phyloP scores from a whole-genome alignment of 352 stramenopile species.

The Phytophthora pini region DNA sequence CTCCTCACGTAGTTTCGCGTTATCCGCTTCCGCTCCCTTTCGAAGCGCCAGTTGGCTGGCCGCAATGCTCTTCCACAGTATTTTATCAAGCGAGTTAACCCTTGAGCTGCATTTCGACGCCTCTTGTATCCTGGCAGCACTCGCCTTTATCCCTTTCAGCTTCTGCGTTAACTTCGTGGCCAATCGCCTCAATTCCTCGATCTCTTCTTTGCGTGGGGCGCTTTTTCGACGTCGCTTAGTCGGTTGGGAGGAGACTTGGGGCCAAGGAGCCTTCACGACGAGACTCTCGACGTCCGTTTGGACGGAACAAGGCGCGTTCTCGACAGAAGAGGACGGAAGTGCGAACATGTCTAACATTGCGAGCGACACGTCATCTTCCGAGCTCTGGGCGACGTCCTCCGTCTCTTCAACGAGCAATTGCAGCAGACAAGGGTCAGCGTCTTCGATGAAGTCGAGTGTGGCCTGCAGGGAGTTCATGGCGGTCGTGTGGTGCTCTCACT shows the following conservation, averaged over 20 bases:
- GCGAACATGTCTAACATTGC: not conserved
- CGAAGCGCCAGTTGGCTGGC: slow-evolving; percentile 11
- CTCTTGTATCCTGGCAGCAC: not conserved
- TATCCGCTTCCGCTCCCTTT: slow-evolving; percentile 4
- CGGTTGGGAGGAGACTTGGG: not conserved
- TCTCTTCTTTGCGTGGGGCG: slow-evolving; percentile 22
- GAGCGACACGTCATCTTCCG: slow-evolving; percentile 9
- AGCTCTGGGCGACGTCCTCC: not conserved
- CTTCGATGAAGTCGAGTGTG: slow-evolving; percentile 23
- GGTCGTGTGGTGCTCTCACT: not conserved
- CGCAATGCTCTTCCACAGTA: slow-evolving; percentile 20
- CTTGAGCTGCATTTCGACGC: not conserved
- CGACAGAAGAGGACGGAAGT: not conserved
- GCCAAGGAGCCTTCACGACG: slow-evolving; percentile 7
- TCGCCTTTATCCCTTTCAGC: slow-evolving; percentile 1
- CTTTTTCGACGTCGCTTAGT: slow-evolving; percentile 8
- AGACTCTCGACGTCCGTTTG: not conserved
- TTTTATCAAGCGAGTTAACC: not conserved
- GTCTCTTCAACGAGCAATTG: slow-evolving; percentile 9
- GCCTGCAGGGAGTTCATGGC: slow-evolving; percentile 4
- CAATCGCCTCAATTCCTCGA: slow-evolving; percentile 10
- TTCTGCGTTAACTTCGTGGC: not conserved
- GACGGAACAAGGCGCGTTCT: not conserved
- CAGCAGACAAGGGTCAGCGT: not conserved
- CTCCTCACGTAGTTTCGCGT: slow-evolving; percentile 8